phyloP scores from a whole-genome alignment of 83 land plant species.

The Picea mariana region DNA sequence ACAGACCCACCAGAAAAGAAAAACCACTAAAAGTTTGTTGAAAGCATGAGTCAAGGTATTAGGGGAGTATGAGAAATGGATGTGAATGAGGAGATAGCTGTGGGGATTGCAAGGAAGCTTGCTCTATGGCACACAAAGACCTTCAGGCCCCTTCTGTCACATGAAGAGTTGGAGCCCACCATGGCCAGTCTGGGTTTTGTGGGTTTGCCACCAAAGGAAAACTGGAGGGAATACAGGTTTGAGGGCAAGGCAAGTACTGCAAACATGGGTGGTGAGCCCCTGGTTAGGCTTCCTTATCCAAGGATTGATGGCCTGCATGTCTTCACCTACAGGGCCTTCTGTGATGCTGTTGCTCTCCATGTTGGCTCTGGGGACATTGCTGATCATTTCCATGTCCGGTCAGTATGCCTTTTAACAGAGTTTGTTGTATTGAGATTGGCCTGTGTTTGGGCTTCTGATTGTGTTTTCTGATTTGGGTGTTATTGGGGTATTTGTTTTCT shows the following conservation, averaged over 20 bases:
- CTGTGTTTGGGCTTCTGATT: not conserved
- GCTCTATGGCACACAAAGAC: slow-evolving; percentile 53
- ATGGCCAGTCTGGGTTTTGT: slow-evolving; percentile 48
- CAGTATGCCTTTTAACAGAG: not conserved
- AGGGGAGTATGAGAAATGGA: not conserved
- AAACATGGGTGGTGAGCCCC: slow-evolving; percentile 12
- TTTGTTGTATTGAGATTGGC: not conserved
- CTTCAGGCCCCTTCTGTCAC: slow-evolving; percentile 56
- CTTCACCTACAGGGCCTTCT: slow-evolving; percentile 45
- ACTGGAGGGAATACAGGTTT: slow-evolving; percentile 51
- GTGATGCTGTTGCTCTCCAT: slow-evolving; percentile 38
- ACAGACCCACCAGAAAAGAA: no score
- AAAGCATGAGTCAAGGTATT: no score
- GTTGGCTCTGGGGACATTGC: slow-evolving; percentile 31
- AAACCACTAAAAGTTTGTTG: no score
- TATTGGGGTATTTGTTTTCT: not conserved
- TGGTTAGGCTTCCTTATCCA: slow-evolving; percentile 48
- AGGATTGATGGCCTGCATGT: slow-evolving; percentile 55
- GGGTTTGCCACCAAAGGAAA: slow-evolving; percentile 22
- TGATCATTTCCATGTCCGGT: slow-evolving; percentile 57
- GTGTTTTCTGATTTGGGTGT: not conserved
- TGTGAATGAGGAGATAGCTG: slow-evolving; percentile 26
- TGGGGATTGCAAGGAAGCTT: slow-evolving; percentile 31
- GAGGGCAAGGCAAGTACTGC: slow-evolving; percentile 5
- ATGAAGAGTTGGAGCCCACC: slow-evolving; percentile 66